These are phyloP conservation scores for Luvunga scandens DNA, from an alignment of 345 rosid genomes.

Conservation along the genomic window DNA sequence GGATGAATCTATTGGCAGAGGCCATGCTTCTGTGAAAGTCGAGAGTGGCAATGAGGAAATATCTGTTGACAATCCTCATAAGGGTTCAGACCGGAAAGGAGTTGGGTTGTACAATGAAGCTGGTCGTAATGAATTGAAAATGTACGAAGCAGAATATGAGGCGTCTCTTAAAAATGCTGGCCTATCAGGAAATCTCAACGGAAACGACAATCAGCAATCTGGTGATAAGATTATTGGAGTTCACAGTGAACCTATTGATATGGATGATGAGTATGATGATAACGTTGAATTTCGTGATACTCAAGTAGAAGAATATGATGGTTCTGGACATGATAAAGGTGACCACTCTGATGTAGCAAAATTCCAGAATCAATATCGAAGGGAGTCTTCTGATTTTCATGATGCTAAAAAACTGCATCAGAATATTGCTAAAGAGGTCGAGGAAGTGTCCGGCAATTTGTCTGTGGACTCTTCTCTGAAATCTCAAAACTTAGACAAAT, in stretches of 20 bases:
- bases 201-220: slow-evolving; percentile 14
- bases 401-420: slow-evolving; percentile 32
- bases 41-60: slow-evolving; percentile 32
- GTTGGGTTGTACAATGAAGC: slow-evolving; percentile 83
- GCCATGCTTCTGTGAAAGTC: slow-evolving; percentile 17
- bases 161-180: slow-evolving; percentile 56
- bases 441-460: slow-evolving; percentile 28
- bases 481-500: slow-evolving; percentile 21
- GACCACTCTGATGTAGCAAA: slow-evolving; percentile 23
- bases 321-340: slow-evolving; percentile 41
- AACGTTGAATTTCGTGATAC: slow-evolving; percentile 52
- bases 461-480: slow-evolving; percentile 27
- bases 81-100: slow-evolving; percentile 37
- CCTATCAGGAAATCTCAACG: slow-evolving; percentile 23
- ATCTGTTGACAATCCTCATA: slow-evolving; percentile 22
- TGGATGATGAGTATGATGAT: slow-evolving; percentile 53
- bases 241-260: slow-evolving; percentile 34
- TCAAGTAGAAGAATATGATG: slow-evolving; percentile 48
- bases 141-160: slow-evolving; percentile 80
- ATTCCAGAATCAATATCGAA: slow-evolving; percentile 16
- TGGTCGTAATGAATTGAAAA: slow-evolving; percentile 74
- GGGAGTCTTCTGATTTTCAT: slow-evolving; percentile 29
- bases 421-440: slow-evolving; percentile 33
- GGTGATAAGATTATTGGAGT: slow-evolving; percentile 26
- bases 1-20: slow-evolving; percentile 30